Evolutionary conservation across 2,329 filamentous ascomycete genomes (phyloP).

Genomic region (Drechslerella coelobrocha): DNA sequence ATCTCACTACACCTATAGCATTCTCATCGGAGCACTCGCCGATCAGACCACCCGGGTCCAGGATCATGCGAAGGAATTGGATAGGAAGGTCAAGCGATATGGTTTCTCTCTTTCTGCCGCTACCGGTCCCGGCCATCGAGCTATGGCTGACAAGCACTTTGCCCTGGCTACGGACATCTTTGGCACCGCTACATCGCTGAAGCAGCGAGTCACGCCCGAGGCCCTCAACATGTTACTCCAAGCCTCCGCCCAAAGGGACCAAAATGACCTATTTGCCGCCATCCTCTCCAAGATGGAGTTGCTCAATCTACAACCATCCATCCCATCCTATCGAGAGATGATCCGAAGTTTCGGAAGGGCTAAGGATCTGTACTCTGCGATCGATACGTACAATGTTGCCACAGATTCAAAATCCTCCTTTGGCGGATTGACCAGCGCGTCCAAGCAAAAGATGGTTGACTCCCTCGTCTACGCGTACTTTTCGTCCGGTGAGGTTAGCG

Average conservation of each 20-base stretch:
- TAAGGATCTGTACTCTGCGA: constrained; percentile 83
- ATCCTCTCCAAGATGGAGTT: constrained; percentile 92
- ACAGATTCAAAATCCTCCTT: constrained; percentile 67
- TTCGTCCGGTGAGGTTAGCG: constrained; percentile 64
- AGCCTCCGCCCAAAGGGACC: constrained; percentile 82
- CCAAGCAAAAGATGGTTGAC: constrained; percentile 76
- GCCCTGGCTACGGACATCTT: constrained; percentile 42
- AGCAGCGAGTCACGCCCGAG: constrained; percentile 71
- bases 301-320: constrained; percentile 74
- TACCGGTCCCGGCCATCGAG: constrained; percentile 81
- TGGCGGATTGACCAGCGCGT: constrained; percentile 66
- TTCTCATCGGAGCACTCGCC: constrained; percentile 81
- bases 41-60: constrained; percentile 80
- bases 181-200: constrained; percentile 57
- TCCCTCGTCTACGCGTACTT: constrained; percentile 71
- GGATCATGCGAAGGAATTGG: constrained; percentile 73
- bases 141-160: constrained; percentile 70
- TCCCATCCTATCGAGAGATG: constrained; percentile 87
- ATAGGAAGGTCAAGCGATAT: constrained; percentile 82
- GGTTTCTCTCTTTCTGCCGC: constrained; percentile 64
- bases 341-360: constrained; percentile 87
- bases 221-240: constrained; percentile 81
- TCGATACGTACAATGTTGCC: constrained; percentile 95
- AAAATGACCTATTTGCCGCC: constrained; percentile 84
- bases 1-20: constrained; percentile 84